phyloP scores from a whole-genome alignment of 768 basidiomycete genomes.

The Agaricus bisporus region DNA sequence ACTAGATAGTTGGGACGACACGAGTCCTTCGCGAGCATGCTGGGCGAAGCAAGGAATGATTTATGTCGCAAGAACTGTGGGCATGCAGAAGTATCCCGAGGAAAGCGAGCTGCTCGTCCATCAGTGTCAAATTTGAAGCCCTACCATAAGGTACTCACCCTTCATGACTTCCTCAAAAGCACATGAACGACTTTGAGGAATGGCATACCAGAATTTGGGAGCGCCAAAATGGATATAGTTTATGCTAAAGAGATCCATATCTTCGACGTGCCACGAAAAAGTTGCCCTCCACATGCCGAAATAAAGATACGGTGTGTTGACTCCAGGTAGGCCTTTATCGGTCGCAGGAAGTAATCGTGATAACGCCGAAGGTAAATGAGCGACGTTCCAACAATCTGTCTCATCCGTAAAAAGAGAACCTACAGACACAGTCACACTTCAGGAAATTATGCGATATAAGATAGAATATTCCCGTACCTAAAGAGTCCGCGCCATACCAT shows the following conservation, averaged over 20 bases:
- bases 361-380: slow-evolving; percentile 78
- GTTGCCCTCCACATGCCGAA: slow-evolving; percentile 99
- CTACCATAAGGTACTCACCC: slow-evolving; percentile 37
- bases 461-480: slow-evolving; percentile 47
- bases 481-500: slow-evolving; percentile 97
- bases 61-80: slow-evolving; percentile 96
- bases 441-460: not conserved
- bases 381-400: slow-evolving; percentile 92
- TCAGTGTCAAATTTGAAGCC: not conserved
- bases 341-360: slow-evolving; percentile 69
- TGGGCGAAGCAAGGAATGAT: slow-evolving; percentile 89
- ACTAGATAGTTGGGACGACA: slow-evolving; percentile 83
- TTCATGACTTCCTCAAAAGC: slow-evolving; percentile 89
- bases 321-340: slow-evolving; percentile 77
- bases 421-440: slow-evolving; percentile 15
- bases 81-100: slow-evolving; percentile 77
- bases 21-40: slow-evolving; percentile 68
- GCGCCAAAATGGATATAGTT: slow-evolving; percentile 99
- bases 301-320: slow-evolving; percentile 96
- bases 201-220: slow-evolving; percentile 95
- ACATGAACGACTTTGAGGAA: slow-evolving; percentile 79
- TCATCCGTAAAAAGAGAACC: slow-evolving; percentile 69
- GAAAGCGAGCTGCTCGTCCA: slow-evolving; percentile 68
- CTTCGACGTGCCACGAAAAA: slow-evolving; percentile 99
- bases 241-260: slow-evolving; percentile 98